Evolutionary conservation across 73 alveolate species (phyloP).

Genomic region (Breviolum minutum): DNA sequence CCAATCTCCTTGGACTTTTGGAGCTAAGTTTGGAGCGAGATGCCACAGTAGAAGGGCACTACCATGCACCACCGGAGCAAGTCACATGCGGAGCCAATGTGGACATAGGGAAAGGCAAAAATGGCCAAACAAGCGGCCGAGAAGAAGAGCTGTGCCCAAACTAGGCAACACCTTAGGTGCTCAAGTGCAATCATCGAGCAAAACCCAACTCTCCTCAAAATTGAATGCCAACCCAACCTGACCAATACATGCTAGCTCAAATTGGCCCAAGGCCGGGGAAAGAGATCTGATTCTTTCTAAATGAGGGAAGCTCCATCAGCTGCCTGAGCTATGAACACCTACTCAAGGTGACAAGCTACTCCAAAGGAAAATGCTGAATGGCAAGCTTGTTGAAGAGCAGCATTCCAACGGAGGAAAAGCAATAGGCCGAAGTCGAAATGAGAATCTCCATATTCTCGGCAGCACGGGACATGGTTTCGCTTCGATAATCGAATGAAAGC

Average conservation of each 20-base stretch:
- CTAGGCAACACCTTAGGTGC: background rate
- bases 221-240: too few species aligned
- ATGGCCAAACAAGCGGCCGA: background rate
- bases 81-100: slow-evolving; percentile 33
- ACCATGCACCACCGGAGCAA: slow-evolving; percentile 81
- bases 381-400: slow-evolving; percentile 64
- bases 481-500: background rate
- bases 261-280: too few species aligned
- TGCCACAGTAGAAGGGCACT: slow-evolving; percentile 84
- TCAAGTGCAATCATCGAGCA: too few species aligned
- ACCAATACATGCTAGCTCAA: too few species aligned
- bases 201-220: too few species aligned
- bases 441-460: slow-evolving; percentile 36
- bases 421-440: background rate
- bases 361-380: slow-evolving; percentile 58
- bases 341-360: background rate
- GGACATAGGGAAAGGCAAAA: slow-evolving; percentile 59
- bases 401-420: slow-evolving; percentile 58
- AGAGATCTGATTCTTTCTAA: too few species aligned
- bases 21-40: too few species aligned
- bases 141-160: slow-evolving; percentile 64
- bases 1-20: too few species aligned
- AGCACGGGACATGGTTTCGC: background rate
- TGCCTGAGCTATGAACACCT: too few species aligned
- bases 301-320: too few species aligned